Conservation (phyloP, 2,329 filamentous ascomycete genomes). For the Aspergillus ochraceus region DNA sequence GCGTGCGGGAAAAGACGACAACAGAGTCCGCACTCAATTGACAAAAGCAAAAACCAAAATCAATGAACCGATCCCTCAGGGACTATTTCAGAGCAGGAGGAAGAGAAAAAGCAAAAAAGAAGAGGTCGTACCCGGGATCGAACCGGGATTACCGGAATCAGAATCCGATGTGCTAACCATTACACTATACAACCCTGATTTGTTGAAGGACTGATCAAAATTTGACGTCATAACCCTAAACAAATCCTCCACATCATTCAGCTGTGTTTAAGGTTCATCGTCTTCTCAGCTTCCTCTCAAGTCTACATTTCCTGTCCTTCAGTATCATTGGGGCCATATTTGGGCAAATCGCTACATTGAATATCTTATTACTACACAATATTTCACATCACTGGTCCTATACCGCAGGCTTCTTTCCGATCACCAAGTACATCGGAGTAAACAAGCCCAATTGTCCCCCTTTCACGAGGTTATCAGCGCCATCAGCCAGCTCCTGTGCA, state of each 20-base stretch:
- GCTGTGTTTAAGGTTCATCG: too few relatives aligned
- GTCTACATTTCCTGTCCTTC: too few relatives aligned
- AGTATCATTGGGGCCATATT: too few relatives aligned
- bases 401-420: slow-evolving; percentile 53
- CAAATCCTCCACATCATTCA: neutral
- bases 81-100: too few relatives aligned
- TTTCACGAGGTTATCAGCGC: slow-evolving; percentile 64
- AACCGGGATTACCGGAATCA: neutral
- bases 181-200: neutral
- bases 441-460: slow-evolving; percentile 55
- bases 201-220: neutral
- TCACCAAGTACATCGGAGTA: slow-evolving; percentile 96
- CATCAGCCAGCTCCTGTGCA: slow-evolving; percentile 74
- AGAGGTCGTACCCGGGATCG: slow-evolving; percentile 8
- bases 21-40: too few relatives aligned
- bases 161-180: neutral
- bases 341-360: neutral
- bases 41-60: too few relatives aligned
- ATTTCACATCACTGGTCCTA: neutral
- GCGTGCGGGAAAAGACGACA: too few relatives aligned
- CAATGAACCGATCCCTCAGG: too few relatives aligned
- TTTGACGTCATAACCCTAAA: neutral
- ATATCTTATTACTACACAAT: neutral
- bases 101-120: slow-evolving; percentile 12
- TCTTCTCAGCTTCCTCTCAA: too few relatives aligned